A percentile compares a stretch with the other conserved stretches of the same genome.
These are phyloP conservation scores for Backusella circina DNA, from an alignment of 192 early-diverging fungal genomes.

Conservation along the genomic window DNA sequence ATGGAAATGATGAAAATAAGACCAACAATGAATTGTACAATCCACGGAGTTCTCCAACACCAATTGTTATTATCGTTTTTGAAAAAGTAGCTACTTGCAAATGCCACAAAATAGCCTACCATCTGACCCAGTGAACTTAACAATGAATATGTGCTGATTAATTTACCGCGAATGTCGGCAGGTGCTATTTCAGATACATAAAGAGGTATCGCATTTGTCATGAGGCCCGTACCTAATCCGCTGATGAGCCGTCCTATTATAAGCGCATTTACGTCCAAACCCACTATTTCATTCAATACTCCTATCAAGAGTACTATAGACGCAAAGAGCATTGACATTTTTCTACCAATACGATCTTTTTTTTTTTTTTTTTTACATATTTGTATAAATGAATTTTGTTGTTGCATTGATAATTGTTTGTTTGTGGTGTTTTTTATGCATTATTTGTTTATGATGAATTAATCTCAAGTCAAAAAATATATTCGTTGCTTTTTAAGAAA, in stretches of 20 bases:
- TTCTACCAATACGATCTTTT: constrained; percentile 55
- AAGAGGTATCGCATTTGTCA: constrained; percentile 32
- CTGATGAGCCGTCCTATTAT: constrained; percentile 48
- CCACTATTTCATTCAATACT: constrained; percentile 34
- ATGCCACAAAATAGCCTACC: constrained; percentile 55
- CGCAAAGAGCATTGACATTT: constrained; percentile 53
- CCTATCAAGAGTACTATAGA: constrained; percentile 61
- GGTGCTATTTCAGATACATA: constrained; percentile 66
- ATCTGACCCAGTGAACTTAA: constrained; percentile 83
- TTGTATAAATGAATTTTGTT: not conserved
- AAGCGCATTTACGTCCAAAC: constrained; percentile 30
- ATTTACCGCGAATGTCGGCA: constrained; percentile 78
- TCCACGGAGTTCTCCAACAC: constrained; percentile 70
- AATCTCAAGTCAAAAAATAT: not conserved
- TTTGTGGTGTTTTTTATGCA: not conserved
- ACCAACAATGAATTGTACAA: constrained; percentile 65
- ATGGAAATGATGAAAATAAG: constrained; percentile 55
- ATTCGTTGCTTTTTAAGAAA: not conserved
- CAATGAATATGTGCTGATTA: constrained; percentile 81
- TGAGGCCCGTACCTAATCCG: constrained; percentile 36
- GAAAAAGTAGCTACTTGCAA: constrained; percentile 26
- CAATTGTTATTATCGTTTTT: constrained; percentile 19
- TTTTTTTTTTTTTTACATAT: constrained; percentile 31
- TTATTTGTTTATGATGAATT: not conserved
- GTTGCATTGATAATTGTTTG: not conserved